Evolutionary conservation across 2,329 filamentous ascomycete species (phyloP).

Genomic region (Byssoonygena ceratinophila): DNA sequence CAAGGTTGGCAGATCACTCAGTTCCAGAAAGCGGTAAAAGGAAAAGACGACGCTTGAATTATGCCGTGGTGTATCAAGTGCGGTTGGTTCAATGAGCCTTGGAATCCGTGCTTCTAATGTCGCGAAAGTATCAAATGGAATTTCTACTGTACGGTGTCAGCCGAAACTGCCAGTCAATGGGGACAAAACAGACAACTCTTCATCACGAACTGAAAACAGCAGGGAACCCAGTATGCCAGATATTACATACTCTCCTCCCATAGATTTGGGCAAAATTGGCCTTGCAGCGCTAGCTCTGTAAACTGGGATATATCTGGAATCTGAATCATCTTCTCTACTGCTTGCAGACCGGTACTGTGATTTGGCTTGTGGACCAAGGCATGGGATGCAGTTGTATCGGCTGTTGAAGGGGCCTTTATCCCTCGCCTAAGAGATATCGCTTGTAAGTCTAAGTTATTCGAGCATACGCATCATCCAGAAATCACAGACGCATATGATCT

Average conservation of each 20-base stretch:
- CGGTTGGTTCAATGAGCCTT: background rate
- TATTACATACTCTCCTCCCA: constrained; percentile 5
- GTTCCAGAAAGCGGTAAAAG: constrained; percentile 20
- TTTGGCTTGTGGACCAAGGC: constrained; percentile 1
- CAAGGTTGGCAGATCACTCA: constrained; percentile 16
- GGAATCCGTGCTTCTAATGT: constrained; percentile 4
- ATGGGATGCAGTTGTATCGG: background rate
- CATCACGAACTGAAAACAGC: background rate
- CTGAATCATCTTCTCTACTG: background rate
- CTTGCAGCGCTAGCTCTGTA: background rate
- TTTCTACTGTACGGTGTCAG: background rate
- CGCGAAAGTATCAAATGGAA: constrained; percentile 4
- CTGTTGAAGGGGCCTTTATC: background rate
- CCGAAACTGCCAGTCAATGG: background rate
- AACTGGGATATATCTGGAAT: background rate
- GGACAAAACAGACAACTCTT: background rate
- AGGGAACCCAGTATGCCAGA: background rate
- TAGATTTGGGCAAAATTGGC: background rate
- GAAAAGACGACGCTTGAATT: constrained; percentile 30
- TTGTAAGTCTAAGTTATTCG: background rate
- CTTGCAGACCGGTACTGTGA: background rate
- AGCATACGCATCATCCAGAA: background rate
- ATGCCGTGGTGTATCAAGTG: constrained; percentile 24
- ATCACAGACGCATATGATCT: background rate
- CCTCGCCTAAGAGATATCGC: background rate